These are phyloP conservation scores for Phytophthora agathidicida DNA, from an alignment of 352 stramenopile species.

Conservation along the genomic window DNA sequence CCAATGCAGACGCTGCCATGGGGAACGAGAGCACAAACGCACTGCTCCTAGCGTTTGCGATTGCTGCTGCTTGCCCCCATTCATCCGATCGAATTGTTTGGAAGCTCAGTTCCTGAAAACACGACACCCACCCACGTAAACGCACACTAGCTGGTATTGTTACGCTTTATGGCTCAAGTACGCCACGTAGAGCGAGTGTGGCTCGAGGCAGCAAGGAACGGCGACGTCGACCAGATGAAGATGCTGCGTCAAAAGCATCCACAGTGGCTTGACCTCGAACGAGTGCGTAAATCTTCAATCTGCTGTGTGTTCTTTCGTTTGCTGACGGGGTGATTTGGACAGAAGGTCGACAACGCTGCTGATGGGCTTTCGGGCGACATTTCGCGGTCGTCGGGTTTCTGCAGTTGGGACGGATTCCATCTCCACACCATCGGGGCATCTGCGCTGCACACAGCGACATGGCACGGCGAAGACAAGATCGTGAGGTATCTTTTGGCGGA, in stretches of 20 bases:
- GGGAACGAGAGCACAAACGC: no score
- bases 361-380: no score
- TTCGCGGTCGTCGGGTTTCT: no score
- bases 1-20: neutral
- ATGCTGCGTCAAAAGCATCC: constrained; percentile 3
- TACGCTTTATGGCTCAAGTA: constrained; percentile 5
- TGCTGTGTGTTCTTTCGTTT: no score
- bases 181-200: constrained; percentile 1
- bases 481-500: constrained; percentile 15
- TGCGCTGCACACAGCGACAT: constrained; percentile 19
- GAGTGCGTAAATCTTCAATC: constrained; percentile 4
- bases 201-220: constrained; percentile 1
- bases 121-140: neutral
- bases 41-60: neutral
- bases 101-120: constrained; percentile 4
- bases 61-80: neutral
- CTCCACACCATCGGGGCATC: constrained; percentile 20
- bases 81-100: neutral
- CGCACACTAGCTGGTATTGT: no score
- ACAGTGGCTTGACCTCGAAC: constrained; percentile 3
- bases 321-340: no score
- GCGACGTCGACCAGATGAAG: constrained; percentile 16
- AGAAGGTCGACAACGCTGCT: no score
- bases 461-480: constrained; percentile 12
- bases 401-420: constrained; percentile 24